These are phyloP conservation scores for Fusarium irregulare DNA, from an alignment of 2,329 filamentous ascomycete species.

Conservation along the genomic window DNA sequence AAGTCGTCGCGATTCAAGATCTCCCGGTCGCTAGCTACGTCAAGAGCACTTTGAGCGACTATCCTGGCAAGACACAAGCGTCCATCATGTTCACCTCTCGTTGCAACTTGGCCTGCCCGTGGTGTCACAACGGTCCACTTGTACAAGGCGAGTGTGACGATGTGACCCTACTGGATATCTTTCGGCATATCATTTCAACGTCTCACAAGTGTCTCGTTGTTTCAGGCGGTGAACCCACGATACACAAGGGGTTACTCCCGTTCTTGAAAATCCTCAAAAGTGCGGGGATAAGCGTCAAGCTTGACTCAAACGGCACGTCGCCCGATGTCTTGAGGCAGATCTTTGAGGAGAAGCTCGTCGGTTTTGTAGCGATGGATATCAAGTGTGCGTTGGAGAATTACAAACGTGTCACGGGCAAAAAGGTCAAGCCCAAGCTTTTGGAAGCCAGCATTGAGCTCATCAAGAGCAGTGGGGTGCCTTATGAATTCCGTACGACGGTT, in stretches of 20 bases:
- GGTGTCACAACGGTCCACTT: conserved; percentile 42
- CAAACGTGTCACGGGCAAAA: conserved; percentile 35
- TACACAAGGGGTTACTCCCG: conserved; percentile 37
- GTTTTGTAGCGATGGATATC: conserved; percentile 43
- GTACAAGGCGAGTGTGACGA: conserved; percentile 35
- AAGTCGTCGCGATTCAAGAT: conserved; percentile 23
- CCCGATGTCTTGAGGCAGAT: conserved; percentile 3
- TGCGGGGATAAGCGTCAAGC: conserved; percentile 29
- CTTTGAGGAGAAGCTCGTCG: conserved; percentile 23
- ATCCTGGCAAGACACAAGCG: conserved; percentile 40
- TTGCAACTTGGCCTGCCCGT: conserved; percentile 40
- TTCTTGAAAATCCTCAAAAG: conserved; percentile 34
- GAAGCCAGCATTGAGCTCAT: conserved; percentile 36
- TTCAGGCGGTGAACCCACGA: conserved; percentile 41
- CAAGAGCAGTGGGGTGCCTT: conserved; percentile 30
- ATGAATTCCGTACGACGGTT: conserved; percentile 42
- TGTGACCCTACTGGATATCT: conserved; percentile 24
- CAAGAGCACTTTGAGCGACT: conserved; percentile 40
- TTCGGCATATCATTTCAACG: conserved; percentile 28
- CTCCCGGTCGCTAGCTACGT: conserved; percentile 38
- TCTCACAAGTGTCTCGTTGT: conserved; percentile 39
- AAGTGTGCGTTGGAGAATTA: conserved; percentile 43
- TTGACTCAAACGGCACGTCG: conserved; percentile 39
- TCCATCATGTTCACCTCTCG: conserved; percentile 43
- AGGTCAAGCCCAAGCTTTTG: conserved; percentile 26